Evolutionary conservation across 306 rosid species (phyloP).

Genomic region (Begonia fuchsioides): DNA sequence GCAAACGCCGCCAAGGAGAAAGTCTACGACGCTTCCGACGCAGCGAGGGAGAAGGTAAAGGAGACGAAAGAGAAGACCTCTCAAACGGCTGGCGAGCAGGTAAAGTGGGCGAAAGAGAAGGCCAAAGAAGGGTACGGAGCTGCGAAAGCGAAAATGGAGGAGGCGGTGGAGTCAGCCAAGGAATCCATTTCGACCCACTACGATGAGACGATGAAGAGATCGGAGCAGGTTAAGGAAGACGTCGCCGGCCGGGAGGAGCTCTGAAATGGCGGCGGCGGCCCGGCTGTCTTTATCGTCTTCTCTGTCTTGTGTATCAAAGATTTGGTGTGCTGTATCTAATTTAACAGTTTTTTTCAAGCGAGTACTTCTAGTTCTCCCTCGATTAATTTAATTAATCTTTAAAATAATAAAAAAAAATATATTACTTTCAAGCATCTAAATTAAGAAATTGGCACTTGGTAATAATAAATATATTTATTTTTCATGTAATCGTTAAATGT

Average conservation of each 20-base stretch:
- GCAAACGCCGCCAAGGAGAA: background rate
- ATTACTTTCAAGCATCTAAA: too few relatives aligned
- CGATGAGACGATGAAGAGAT: background rate
- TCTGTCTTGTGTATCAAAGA: too few relatives aligned
- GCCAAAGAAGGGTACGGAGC: background rate
- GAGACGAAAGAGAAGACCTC: background rate
- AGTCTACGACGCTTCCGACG: background rate
- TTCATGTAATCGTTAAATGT: too few relatives aligned
- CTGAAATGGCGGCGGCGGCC: background rate
- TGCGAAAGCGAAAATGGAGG: background rate
- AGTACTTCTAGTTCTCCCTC: too few relatives aligned
- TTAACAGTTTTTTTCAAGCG: too few relatives aligned
- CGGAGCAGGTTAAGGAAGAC: background rate
- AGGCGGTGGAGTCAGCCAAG: background rate
- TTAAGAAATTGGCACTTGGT: too few relatives aligned
- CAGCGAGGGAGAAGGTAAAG: slow-evolving; percentile 1
- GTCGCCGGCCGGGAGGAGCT: background rate
- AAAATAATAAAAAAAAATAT: too few relatives aligned
- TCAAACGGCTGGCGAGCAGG: background rate
- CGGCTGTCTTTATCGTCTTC: too few relatives aligned
- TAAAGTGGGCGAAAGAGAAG: slow-evolving; percentile 4
- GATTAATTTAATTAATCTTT: too few relatives aligned
- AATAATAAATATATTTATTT: too few relatives aligned
- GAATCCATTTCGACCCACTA: background rate
- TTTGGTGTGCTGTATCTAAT: too few relatives aligned